phyloP scores from a whole-genome alignment of 2,329 filamentous ascomycete genomes.

The Chalaropsis ovoidea region DNA sequence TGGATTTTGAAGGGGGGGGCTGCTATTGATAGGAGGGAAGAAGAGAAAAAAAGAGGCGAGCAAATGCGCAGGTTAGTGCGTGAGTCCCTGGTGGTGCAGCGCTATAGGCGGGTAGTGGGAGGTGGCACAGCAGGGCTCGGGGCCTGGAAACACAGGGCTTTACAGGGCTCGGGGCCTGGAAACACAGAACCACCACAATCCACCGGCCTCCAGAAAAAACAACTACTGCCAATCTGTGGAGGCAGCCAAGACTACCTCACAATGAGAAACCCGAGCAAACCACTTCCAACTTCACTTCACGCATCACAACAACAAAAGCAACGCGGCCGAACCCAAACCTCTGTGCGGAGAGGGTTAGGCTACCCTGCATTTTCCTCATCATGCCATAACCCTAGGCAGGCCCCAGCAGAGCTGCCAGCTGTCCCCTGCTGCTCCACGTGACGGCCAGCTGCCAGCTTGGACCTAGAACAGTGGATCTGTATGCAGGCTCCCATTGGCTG shows the following conservation, averaged over 20 bases:
- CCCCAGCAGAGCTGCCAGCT: neutral
- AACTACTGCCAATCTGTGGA: no score
- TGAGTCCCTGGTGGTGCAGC: neutral
- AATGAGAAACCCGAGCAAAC: no score
- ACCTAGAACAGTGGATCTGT: neutral
- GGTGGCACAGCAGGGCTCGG: no score
- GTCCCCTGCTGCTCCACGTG: neutral
- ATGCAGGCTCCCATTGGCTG: neutral
- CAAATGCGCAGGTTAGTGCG: neutral
- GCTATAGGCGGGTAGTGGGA: no score
- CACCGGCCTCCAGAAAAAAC: no score
- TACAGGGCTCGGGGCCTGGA: no score
- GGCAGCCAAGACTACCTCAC: no score
- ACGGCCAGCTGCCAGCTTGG: neutral
- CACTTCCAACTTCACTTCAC: no score
- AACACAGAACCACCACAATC: no score
- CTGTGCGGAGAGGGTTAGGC: neutral
- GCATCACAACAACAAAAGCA: no score
- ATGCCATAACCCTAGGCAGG: neutral
- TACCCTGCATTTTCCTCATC: neutral
- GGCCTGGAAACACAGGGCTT: no score
- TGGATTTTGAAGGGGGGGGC: neutral
- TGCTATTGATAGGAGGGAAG: neutral
- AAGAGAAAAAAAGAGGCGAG: neutral
- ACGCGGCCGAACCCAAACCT: no score